Base-by-base conservation (phyloP, 345 rosid species). In the Odontarrhena argentea region DNA sequence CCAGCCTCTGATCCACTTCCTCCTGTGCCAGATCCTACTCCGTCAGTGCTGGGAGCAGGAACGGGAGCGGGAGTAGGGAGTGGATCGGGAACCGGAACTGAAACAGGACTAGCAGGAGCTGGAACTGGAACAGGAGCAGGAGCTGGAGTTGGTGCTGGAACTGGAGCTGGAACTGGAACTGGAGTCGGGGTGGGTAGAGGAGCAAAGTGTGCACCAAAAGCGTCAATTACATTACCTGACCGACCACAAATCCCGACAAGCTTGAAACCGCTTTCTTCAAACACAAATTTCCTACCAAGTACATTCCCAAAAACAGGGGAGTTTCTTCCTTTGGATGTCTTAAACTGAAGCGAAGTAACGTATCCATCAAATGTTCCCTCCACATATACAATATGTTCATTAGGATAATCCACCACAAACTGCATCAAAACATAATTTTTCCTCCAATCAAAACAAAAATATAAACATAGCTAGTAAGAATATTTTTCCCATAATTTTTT, bases 191-290 rank as follows among this genome's bases (percentile, higher is more conserved):
- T 0, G 8, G 62, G 68, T 36, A 61, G 12, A 25, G 62, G 62
- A 1, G 55, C 48, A 35, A 61, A 61, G 14, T 70, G 38, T 63
- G 75, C 70, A 46, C 69, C 76, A 0, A 71, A 38, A 14, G 70
- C 53, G 57, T 71, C 65, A 50, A 72, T 41, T 6, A 1, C 30
- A 30, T 48, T 15, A 48, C 60, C 52, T 2, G 70, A 64, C 3
- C 65, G 65, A 40, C 76, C 76, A 41, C 59, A 50, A 42, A 72
- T 41, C 32, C 76, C 76, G 7, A 64, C 59, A 64, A 72, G 76
- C 63, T 72, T 72, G 49, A 48, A 48, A 37, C 46, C 70, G 7
- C 15, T 49, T 8, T 49, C 59, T 9, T 72, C 47, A 7, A 64
- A 54, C 30, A 57, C 70, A 72, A 72, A 72, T 64, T 57, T 64